These are phyloP conservation scores for Fusarium sp. DNA, from an alignment of 2,329 filamentous ascomycete genomes.

Conservation along the genomic window DNA sequence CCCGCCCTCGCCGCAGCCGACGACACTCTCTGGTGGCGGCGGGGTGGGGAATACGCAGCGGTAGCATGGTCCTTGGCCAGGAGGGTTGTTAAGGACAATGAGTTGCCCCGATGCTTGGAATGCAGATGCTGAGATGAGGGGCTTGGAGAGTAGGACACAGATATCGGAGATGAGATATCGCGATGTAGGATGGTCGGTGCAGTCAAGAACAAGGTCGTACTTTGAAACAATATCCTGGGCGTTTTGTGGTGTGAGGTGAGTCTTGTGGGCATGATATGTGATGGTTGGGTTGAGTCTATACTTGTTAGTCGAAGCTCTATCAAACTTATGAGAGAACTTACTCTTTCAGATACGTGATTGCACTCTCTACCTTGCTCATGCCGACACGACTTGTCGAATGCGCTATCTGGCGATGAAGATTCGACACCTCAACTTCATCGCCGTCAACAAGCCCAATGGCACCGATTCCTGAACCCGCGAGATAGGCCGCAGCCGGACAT, in stretches of 20 bases:
- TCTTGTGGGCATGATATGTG: slow-evolving; percentile 70
- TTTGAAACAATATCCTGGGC: slow-evolving; percentile 73
- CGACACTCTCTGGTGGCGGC: slow-evolving; percentile 83
- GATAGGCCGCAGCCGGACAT: slow-evolving; percentile 91
- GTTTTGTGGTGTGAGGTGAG: slow-evolving; percentile 76
- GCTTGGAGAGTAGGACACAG: slow-evolving; percentile 82
- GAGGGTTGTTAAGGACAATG: slow-evolving; percentile 86
- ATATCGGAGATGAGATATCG: slow-evolving; percentile 94
- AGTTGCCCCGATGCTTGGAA: slow-evolving; percentile 91
- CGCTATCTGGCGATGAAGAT: slow-evolving; percentile 91
- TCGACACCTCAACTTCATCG: slow-evolving; percentile 88
- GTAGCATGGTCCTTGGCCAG: slow-evolving; percentile 86
- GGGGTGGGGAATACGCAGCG: slow-evolving; percentile 91
- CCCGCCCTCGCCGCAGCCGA: slow-evolving; percentile 92
- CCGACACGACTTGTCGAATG: slow-evolving; percentile 80
- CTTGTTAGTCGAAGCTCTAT: background rate
- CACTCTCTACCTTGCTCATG: slow-evolving; percentile 84
- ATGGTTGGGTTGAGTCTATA: slow-evolving; percentile 78
- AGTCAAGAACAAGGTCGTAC: slow-evolving; percentile 92
- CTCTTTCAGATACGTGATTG: slow-evolving; percentile 69
- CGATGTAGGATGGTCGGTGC: slow-evolving; percentile 91
- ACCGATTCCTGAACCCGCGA: slow-evolving; percentile 89
- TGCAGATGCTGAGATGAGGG: slow-evolving; percentile 90
- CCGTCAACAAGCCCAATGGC: slow-evolving; percentile 87
- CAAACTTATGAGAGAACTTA: slow-evolving; percentile 46